Evolutionary conservation across 225 moss, liverwort and hornwort species (phyloP).

Genomic region (Straminergon stramineum): DNA sequence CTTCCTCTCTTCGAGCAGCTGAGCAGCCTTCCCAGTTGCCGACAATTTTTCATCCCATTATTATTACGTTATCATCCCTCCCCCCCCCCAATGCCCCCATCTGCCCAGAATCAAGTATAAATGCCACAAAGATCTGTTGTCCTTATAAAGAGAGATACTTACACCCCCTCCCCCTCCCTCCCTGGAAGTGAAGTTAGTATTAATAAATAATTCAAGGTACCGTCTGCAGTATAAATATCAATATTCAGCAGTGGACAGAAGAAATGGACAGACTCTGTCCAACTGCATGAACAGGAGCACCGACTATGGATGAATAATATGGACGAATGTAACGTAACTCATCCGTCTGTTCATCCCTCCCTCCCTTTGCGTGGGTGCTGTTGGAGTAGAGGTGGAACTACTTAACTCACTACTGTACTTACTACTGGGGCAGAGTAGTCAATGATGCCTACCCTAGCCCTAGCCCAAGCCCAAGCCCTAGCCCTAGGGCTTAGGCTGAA

Average conservation of each 20-base stretch:
- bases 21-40: background rate
- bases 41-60: background rate
- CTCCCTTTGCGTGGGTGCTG: too few relatives aligned
- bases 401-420: background rate
- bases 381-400: background rate
- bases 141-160: background rate
- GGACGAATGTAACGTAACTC: background rate
- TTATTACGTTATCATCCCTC: background rate
- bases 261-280: background rate
- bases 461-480: too few relatives aligned
- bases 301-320: rapidly evolving
- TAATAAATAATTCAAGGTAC: background rate
- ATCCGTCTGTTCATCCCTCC: too few relatives aligned
- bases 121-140: background rate
- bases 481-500: too few relatives aligned
- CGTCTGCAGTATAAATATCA: background rate
- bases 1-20: too few relatives aligned
- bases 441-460: background rate
- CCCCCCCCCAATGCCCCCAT: background rate
- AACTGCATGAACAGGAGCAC: background rate
- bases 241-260: background rate
- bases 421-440: background rate
- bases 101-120: background rate
- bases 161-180: background rate
- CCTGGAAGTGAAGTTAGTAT: background rate